A percentile compares a stretch with the other conserved stretches of the same genome.
Evolutionary conservation across 768 basidiomycete species (phyloP).

Genomic region (Sporobolomyces phaffii): DNA sequence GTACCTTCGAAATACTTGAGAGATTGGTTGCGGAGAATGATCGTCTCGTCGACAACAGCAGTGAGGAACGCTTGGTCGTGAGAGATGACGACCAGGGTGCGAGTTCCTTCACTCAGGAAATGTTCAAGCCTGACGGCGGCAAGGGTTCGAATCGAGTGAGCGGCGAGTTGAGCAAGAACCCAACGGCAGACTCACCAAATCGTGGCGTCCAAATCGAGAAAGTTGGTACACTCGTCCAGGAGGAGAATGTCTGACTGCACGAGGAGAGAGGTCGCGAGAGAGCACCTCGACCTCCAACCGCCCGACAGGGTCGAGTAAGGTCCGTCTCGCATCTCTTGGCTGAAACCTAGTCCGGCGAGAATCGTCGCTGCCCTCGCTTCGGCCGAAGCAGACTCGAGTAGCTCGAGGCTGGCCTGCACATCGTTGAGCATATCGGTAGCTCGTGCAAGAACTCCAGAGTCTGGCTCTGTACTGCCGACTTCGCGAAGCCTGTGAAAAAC

Average conservation of each 20-base stretch:
- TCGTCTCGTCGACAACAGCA: slow-evolving; percentile 57
- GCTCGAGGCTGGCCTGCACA: slow-evolving; percentile 36
- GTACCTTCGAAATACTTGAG: slow-evolving; percentile 57
- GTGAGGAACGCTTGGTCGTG: slow-evolving; percentile 64
- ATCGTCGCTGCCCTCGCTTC: slow-evolving; percentile 52
- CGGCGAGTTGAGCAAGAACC: no score
- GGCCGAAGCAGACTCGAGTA: slow-evolving; percentile 42
- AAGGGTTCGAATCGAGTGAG: slow-evolving; percentile 35
- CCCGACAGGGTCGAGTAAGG: slow-evolving; percentile 56
- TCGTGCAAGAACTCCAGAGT: slow-evolving; percentile 3
- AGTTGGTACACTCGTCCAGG: slow-evolving; percentile 55
- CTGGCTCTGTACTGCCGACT: slow-evolving; percentile 1
- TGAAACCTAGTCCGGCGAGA: slow-evolving; percentile 60
- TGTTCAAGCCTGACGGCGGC: slow-evolving; percentile 37
- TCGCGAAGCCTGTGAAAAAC: neutral
- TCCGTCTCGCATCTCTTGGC: slow-evolving; percentile 45
- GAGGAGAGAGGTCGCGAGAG: slow-evolving; percentile 58
- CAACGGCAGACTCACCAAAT: slow-evolving; percentile 22
- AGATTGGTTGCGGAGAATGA: slow-evolving; percentile 56
- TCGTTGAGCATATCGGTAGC: slow-evolving; percentile 31
- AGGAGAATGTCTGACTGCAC: slow-evolving; percentile 57
- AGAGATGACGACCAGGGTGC: slow-evolving; percentile 59
- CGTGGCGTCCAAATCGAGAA: slow-evolving; percentile 46
- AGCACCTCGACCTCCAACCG: slow-evolving; percentile 61
- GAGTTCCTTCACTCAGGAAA: slow-evolving; percentile 41